These are phyloP conservation scores for Leucaena leucocephala DNA, from an alignment of 306 rosid species.

Conservation along the genomic window DNA sequence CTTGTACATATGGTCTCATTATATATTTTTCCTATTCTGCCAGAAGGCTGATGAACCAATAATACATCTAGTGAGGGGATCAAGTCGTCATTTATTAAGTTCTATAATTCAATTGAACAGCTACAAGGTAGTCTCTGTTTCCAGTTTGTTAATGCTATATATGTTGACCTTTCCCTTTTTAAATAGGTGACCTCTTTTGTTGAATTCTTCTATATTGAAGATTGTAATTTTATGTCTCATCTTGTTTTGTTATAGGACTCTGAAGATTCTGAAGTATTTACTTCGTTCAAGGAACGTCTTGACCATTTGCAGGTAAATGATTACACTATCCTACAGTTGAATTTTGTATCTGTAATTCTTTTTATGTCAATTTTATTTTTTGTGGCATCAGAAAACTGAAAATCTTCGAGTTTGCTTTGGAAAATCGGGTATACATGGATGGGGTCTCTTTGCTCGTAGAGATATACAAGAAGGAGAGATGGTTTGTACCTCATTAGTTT, in stretches of 20 bases:
- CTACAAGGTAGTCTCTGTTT: conserved; percentile 53
- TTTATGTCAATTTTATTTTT: conserved; percentile 20
- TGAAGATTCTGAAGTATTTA: conserved; percentile 59
- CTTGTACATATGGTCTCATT: conserved; percentile 27
- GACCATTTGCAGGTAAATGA: conserved; percentile 68
- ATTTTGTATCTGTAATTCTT: neutral
- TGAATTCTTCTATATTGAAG: conserved; percentile 30
- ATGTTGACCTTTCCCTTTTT: conserved; percentile 27
- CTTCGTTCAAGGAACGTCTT: conserved; percentile 90
- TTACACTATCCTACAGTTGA: conserved; percentile 24
- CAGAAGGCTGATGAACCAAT: conserved; percentile 69
- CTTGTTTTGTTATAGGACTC: conserved; percentile 61
- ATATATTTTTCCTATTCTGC: conserved; percentile 31
- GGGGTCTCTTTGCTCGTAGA: conserved; percentile 97
- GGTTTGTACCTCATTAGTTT: conserved; percentile 51
- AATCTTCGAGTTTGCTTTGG: conserved; percentile 82
- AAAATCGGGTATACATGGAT: conserved; percentile 98
- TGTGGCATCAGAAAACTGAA: conserved; percentile 71
- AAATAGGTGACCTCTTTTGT: conserved; percentile 15
- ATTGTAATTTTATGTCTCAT: conserved; percentile 21
- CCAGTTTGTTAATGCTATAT: neutral
- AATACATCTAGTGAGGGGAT: conserved; percentile 75
- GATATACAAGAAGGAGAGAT: conserved; percentile 96
- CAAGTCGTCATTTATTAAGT: conserved; percentile 68
- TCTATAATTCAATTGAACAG: conserved; percentile 58